Conservation (phyloP, 805 yeast species). For the Nakazawaea sp. region DNA sequence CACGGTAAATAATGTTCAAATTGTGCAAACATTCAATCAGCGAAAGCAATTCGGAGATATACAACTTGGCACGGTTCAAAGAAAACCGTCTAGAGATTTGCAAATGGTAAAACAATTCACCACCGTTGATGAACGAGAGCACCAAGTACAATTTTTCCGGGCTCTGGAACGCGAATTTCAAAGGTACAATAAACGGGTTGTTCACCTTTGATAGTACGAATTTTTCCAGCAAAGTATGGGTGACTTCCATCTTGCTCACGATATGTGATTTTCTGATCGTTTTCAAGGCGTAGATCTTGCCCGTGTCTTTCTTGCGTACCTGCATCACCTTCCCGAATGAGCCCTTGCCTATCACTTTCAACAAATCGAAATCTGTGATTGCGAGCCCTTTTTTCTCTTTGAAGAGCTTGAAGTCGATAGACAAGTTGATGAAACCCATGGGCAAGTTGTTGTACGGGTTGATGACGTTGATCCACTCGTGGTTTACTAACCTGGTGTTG, state of each 20-base stretch:
- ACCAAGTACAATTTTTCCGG: slow-evolving; percentile 92
- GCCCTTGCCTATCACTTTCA: slow-evolving; percentile 96
- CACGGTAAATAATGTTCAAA: slow-evolving; percentile 89
- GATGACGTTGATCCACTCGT: slow-evolving; percentile 38
- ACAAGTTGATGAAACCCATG: slow-evolving; percentile 39
- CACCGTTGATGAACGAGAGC: slow-evolving; percentile 91
- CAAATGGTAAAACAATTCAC: slow-evolving; percentile 90
- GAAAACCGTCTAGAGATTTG: slow-evolving; percentile 88
- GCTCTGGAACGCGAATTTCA: slow-evolving; percentile 94
- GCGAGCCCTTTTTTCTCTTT: slow-evolving; percentile 56
- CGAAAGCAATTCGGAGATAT: slow-evolving; percentile 87
- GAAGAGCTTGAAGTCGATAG: slow-evolving; percentile 62
- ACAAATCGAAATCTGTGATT: slow-evolving; percentile 86
- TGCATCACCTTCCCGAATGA: slow-evolving; percentile 99
- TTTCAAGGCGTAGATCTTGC: slow-evolving; percentile 89
- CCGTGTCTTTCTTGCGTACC: slow-evolving; percentile 91
- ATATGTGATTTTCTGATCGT: slow-evolving; percentile 92
- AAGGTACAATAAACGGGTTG: slow-evolving; percentile 93
- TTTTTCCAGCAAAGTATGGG: slow-evolving; percentile 93
- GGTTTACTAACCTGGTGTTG: slow-evolving; percentile 57
- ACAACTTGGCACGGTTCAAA: slow-evolving; percentile 83
- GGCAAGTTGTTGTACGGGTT: slow-evolving; percentile 25
- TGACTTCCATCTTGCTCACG: slow-evolving; percentile 89
- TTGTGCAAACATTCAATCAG: slow-evolving; percentile 91
- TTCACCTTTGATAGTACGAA: slow-evolving; percentile 90